Evolutionary conservation across 306 rosid genomes (phyloP), one percentile per base, ranked within the genome.

Genomic region (Gastrolobium villosum): DNA sequence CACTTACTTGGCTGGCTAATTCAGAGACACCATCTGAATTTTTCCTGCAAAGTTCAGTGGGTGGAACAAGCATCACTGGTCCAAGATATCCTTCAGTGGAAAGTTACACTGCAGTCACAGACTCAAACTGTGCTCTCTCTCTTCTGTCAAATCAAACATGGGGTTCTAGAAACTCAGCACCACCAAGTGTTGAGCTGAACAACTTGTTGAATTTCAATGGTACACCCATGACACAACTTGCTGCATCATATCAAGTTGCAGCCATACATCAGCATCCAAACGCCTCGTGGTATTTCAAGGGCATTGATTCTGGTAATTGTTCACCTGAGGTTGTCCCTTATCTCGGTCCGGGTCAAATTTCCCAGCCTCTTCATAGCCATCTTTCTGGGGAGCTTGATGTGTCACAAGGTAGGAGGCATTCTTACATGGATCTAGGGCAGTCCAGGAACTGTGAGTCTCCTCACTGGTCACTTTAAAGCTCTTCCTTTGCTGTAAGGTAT

Each of bases 51-150:
- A 87, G 93, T 71, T 84, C 97, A 4, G 84, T 82, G 2, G 84
- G 82, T 26, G 94, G 91, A 52, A 88, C 85, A 10, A 79, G 87
- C 81, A 84, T 77, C 75, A 76, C 83, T 10, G 82, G 83, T 68
- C 86, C 88, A 1, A 88, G 88, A 65, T 84, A 87, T 81, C 89
- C 89, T 60, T 81, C 91, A 0, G 93, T 85, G 78, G 97, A 86
- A 94, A 87, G 87, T 82, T 79, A 85, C 86, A 67, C 89, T 20
- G 91, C 80, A 65, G 79, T 84, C 81, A 61, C 91, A 11, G 97
- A 90, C 90, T 92, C 94, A 67, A 92, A 85, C 81, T 89, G 98
- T 94, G 98, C 98, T 92, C 98, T 89, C 97, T 94, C 98, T 90
- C 98, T 92, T 94, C 97, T 94, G 98, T 94, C 98, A 92, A 92